These are phyloP conservation scores for Pseudozyma pruni DNA, from an alignment of 1,284 basidiomycete species.

Conservation along the genomic window DNA sequence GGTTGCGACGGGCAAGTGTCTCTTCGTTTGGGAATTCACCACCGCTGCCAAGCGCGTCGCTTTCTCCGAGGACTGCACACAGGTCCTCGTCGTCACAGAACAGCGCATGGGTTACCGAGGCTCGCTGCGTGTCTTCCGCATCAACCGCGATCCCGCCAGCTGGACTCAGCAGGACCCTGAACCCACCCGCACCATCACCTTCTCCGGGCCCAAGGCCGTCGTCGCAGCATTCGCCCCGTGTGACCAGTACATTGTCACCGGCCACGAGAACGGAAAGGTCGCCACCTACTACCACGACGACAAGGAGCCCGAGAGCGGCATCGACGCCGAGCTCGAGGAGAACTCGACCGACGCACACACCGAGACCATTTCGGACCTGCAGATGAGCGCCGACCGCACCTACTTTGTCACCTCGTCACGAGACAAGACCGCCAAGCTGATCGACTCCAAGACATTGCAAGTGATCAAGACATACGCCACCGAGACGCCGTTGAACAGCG, in stretches of 20 bases:
- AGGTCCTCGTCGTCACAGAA: conserved; percentile 87
- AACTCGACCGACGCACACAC: conserved; percentile 71
- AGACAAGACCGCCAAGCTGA: conserved; percentile 94
- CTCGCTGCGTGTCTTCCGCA: conserved; percentile 82
- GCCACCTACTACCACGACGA: conserved; percentile 65
- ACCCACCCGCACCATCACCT: conserved; percentile 65
- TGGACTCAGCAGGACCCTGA: conserved; percentile 61
- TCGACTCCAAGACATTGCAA: conserved; percentile 86
- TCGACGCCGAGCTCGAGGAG: conserved; percentile 87
- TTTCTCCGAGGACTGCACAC: conserved; percentile 78
- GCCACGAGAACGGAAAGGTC: conserved; percentile 95
- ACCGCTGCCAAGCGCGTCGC: conserved; percentile 96
- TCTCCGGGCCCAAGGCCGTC: conserved; percentile 78
- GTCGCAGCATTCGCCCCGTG: conserved; percentile 89
- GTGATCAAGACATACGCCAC: conserved; percentile 93
- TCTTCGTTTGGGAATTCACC: conserved; percentile 86
- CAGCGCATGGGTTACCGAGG: conserved; percentile 85
- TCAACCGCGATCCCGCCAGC: conserved; percentile 69
- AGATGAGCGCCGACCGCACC: conserved; percentile 86
- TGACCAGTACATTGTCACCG: conserved; percentile 85
- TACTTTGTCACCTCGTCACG: conserved; percentile 97
- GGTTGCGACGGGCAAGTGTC: conserved; percentile 87
- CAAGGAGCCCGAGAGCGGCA: conserved; percentile 64
- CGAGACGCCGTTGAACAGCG: conserved; percentile 95
- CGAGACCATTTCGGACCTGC: conserved; percentile 79